Evolutionary conservation across 805 yeast genomes (phyloP), one percentile per base, ranked within the genome.

Genomic region (Torulaspora indica): DNA sequence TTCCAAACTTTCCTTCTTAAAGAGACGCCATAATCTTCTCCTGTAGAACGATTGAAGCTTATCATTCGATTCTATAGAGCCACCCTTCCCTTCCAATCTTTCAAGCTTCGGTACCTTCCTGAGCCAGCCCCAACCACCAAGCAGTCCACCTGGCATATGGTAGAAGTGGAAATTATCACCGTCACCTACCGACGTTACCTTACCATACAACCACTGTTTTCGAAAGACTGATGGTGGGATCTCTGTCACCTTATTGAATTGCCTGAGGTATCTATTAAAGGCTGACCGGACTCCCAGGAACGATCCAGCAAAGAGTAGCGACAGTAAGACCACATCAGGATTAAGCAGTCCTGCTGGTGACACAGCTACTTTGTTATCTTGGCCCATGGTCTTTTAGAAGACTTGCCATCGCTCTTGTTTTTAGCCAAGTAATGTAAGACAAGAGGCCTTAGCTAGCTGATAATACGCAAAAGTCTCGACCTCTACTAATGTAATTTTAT

Each of bases 121-220:
- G 18, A 86, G 59, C 95, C 95, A 86, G 9, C 95, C 90, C 98
- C 98, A 93, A 0, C 98, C 98, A 2, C 83, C 78, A 1, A 81
- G 56, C 0, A 73, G 48, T 0, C 98, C 98, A 3, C 98, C 98
- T 0, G 98, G 98, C 0, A 95, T 80, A 61, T 93, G 98, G 59
- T 73, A 93, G 51, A 93, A 78, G 47, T 90, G 85, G 66, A 93
- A 91, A 63, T 91, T 91, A 62, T 93, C 98, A 12, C 95, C 96
- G 63, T 90, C 98, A 0, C 96, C 96, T 0, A 90, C 98, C 2
- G 93, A 72, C 0, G 95, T 85, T 3, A 90, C 96, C 48, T 73
- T 73, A 0, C 98, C 98, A 29, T 70, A 68, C 4, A 81, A 50
- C 55, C 75, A 73, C 25, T 73, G 63, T 9, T 60, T 66, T 12